Evolutionary conservation across 202 grass and related monocot species (phyloP).

Genomic region (Setaria viridis): DNA sequence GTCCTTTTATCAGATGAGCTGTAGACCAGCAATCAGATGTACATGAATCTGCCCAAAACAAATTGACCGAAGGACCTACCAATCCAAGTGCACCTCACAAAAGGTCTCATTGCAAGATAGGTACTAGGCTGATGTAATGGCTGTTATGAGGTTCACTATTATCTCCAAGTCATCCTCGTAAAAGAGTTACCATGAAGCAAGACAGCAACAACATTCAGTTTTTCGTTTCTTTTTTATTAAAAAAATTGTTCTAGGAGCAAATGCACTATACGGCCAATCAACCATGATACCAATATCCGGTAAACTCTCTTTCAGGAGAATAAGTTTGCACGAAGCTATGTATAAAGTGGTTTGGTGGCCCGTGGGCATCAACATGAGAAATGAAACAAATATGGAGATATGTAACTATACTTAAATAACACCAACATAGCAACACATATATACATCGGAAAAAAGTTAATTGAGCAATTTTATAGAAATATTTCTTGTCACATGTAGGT

Average conservation of each 20-base stretch:
- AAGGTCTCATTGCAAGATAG: neutral
- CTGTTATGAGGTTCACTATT: neutral
- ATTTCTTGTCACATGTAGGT: neutral
- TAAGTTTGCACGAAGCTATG: conserved; percentile 9
- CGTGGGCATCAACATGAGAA: conserved; percentile 15
- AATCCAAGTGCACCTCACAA: neutral
- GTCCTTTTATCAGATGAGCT: conserved; percentile 12
- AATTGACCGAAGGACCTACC: neutral
- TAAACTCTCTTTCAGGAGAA: conserved; percentile 11
- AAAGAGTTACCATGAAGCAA: conserved; percentile 38
- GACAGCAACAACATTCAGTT: neutral
- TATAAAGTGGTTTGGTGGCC: neutral
- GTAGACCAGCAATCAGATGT: conserved; percentile 13
- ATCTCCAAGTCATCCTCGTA: conserved; percentile 4
- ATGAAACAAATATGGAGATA: neutral
- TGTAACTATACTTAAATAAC: neutral
- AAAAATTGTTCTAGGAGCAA: conserved; percentile 4
- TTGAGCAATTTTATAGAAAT: conserved; percentile 28
- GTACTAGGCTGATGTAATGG: conserved; percentile 17
- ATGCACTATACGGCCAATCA: neutral
- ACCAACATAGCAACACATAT: neutral
- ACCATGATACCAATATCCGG: neutral
- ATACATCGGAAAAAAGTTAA: neutral
- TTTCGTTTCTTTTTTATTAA: neutral
- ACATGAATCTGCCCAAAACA: neutral